Evolutionary conservation across 2,329 filamentous ascomycete species (phyloP), one percentile per base, ranked within the genome.

Genomic region (Botryosphaeria dothidea): DNA sequence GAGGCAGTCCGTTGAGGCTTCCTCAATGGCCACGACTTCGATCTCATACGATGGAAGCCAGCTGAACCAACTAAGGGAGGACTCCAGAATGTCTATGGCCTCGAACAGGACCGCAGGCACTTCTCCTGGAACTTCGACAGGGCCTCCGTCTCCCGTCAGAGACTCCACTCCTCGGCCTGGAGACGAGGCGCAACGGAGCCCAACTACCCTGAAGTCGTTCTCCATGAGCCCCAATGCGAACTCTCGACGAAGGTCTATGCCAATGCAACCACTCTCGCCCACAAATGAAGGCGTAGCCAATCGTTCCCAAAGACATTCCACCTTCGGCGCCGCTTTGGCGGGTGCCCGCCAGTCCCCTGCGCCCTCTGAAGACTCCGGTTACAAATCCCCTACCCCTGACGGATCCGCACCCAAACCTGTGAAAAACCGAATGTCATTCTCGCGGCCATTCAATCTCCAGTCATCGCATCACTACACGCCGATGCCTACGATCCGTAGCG

Each of bases 151-250:
- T 36, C 76, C 75, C 23, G 68, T 72, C 5, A 71, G 70, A 65
- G 73, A 77, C 45, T 67, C 69, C 21, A 73, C 75, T 25, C 34
- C 70, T 25, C 38, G 57, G 3, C 62, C 60, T 3, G 49, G 48
- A 29, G 75, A 77, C 38, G 69, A 72, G 41, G 19, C 17, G 2
- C 68, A 70, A 36, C 72, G 74, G 64, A 74, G 72, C 51, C 73
- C 73, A 54, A 74, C 73, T 65, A 74, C 74, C 52, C 71, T 77
- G 62, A 77, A 72, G 48, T 77, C 76, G 41, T 76, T 77, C 66
- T 73, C 77, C 56, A 78, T 76, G 71, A 77, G 73, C 52, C 76
- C 75, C 8, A 74, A 66, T 57, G 72, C 68, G 13, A 52, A 31
- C 21, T 54, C 63, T 15, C 72, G 76, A 19, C 71, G 77, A 43